Evolutionary conservation across 1,284 basidiomycete genomes (phyloP).

Genomic region (Pseudozyma thailandica): DNA sequence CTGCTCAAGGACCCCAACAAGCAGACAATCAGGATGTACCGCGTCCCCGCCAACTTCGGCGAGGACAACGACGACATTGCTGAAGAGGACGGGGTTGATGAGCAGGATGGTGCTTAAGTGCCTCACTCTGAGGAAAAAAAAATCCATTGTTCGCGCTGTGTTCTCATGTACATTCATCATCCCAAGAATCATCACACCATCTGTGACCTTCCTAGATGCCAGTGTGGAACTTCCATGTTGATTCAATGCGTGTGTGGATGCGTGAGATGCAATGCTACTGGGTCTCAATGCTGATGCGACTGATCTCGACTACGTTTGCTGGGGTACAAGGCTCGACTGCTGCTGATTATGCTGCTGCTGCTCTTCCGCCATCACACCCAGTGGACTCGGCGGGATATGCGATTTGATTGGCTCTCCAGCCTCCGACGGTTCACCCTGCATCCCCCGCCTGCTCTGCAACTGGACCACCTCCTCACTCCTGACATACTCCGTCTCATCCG

Average conservation of each 20-base stretch:
- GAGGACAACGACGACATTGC: constrained; percentile 70
- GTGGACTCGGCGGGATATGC: not conserved
- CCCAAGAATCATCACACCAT: constrained; percentile 12
- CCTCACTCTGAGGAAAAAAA: too few relatives aligned
- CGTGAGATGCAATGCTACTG: too few relatives aligned
- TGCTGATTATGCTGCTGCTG: constrained; percentile 12
- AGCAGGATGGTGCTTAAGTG: constrained; percentile 24
- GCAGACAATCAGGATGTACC: constrained; percentile 90
- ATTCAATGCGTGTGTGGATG: not conserved
- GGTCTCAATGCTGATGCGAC: constrained; percentile 5
- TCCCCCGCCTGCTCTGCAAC: constrained; percentile 21
- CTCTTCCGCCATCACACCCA: not conserved
- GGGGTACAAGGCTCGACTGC: not conserved
- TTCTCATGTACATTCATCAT: constrained; percentile 2
- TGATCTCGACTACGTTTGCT: not conserved
- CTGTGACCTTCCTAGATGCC: not conserved
- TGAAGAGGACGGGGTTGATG: constrained; percentile 71
- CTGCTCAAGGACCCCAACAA: constrained; percentile 68
- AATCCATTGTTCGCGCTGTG: too few relatives aligned
- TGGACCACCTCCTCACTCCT: constrained; percentile 28
- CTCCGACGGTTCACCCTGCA: constrained; percentile 21
- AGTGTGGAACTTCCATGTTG: not conserved
- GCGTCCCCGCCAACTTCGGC: constrained; percentile 88
- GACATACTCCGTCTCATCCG: constrained; percentile 18
- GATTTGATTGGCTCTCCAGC: constrained; percentile 1